A percentile compares a stretch with the other conserved stretches of the same genome.
phyloP scores from a whole-genome alignment of 2,329 filamentous ascomycete species.

The Cercospora sesami region DNA sequence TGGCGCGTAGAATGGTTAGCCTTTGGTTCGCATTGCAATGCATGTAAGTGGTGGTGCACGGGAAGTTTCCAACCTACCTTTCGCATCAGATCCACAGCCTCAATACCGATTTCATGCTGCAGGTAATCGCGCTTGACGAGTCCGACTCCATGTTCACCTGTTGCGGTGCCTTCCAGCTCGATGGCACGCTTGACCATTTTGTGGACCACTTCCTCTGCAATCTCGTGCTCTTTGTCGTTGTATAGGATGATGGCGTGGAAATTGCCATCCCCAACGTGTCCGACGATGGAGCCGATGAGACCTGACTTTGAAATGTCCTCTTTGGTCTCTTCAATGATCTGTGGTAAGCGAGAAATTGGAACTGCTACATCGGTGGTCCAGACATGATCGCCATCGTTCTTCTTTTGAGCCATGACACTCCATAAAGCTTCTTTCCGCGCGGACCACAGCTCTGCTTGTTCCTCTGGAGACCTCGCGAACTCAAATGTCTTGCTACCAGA shows the following conservation, averaged over 20 bases:
- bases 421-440: constrained; percentile 74
- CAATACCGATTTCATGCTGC: constrained; percentile 71
- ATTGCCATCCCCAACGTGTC: constrained; percentile 73
- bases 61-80: constrained; percentile 56
- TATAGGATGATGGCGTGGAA: constrained; percentile 69
- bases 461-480: constrained; percentile 64
- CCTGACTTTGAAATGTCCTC: constrained; percentile 63
- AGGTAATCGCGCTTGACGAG: constrained; percentile 84
- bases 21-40: background rate
- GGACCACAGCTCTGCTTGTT: constrained; percentile 71
- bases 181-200: constrained; percentile 84
- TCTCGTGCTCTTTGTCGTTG: constrained; percentile 65
- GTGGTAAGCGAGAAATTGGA: constrained; percentile 68
- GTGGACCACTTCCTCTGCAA: constrained; percentile 71
- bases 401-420: constrained; percentile 66
- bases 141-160: constrained; percentile 81
- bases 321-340: constrained; percentile 76
- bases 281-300: constrained; percentile 65
- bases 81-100: constrained; percentile 78
- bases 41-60: background rate
- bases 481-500: constrained; percentile 67
- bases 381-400: constrained; percentile 61
- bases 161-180: constrained; percentile 77
- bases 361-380: constrained; percentile 84
- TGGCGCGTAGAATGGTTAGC: background rate